phyloP scores from a whole-genome alignment of 768 basidiomycete species.

The Auricularia sp. region DNA sequence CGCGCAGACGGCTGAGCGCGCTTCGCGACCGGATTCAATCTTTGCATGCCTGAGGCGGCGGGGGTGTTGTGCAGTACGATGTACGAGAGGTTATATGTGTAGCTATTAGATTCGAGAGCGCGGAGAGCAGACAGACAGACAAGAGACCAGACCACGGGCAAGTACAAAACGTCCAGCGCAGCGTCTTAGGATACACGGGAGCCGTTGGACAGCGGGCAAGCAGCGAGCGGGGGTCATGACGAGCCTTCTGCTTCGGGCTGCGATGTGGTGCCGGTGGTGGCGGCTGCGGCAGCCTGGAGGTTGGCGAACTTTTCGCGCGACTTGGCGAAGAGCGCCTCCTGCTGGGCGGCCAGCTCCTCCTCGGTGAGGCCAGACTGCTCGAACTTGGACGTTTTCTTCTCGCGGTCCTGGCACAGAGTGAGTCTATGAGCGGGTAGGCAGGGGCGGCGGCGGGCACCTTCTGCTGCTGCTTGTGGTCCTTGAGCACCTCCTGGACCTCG shows the following conservation, averaged over 20 bases:
- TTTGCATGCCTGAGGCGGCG: background rate
- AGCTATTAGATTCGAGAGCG: constrained; percentile 1
- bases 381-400: constrained; percentile 86
- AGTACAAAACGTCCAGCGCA: background rate
- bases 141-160: constrained; percentile 11
- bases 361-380: constrained; percentile 82
- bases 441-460: constrained; percentile 45
- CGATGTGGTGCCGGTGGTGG: background rate
- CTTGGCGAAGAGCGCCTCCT: constrained; percentile 90
- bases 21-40: constrained; percentile 33
- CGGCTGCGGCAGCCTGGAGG: background rate
- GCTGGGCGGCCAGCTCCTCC: constrained; percentile 78
- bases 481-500: constrained; percentile 86
- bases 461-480: constrained; percentile 92
- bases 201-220: background rate
- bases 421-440: background rate
- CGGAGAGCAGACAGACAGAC: background rate
- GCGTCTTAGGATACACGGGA: constrained; percentile 2
- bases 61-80: no score
- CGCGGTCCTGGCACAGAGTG: constrained; percentile 53
- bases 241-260: constrained; percentile 1
- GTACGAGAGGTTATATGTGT: constrained; percentile 7
- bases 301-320: constrained; percentile 25
- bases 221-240: constrained; percentile 40
- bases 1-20: constrained; percentile 43